Conservation (phyloP, 2,329 filamentous ascomycete species). For the Colletotrichum godetiae region DNA sequence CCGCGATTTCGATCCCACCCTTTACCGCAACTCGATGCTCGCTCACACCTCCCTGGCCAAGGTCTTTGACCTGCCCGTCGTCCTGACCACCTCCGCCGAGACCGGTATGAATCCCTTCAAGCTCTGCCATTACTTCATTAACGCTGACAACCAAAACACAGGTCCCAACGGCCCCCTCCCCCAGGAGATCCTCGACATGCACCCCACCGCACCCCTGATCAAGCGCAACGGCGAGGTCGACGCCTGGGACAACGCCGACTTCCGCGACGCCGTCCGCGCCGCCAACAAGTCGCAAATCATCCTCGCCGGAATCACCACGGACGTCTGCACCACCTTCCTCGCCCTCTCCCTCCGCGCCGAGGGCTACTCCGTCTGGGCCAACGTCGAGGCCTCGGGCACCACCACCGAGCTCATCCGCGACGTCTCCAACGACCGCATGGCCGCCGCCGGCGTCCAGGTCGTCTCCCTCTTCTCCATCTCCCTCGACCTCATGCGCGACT, state of each 20-base stretch:
- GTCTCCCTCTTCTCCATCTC: conserved; percentile 72
- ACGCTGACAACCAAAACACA: conserved; percentile 25
- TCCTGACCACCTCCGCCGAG: conserved; percentile 78
- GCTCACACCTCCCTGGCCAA: conserved; percentile 75
- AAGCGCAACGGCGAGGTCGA: conserved; percentile 78
- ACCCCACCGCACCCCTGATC: conserved; percentile 74
- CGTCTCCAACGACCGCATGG: conserved; percentile 75
- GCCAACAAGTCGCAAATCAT: conserved; percentile 77
- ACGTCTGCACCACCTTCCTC: conserved; percentile 81
- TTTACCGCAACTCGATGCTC: conserved; percentile 75
- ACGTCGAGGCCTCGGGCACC: conserved; percentile 78
- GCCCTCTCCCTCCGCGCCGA: conserved; percentile 77
- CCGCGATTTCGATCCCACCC: conserved; percentile 73
- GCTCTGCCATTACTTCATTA: background rate
- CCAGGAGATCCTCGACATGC: conserved; percentile 75
- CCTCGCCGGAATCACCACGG: conserved; percentile 77
- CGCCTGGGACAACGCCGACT: conserved; percentile 80
- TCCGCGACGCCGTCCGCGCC: conserved; percentile 72
- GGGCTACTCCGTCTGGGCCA: conserved; percentile 80
- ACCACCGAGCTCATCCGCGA: conserved; percentile 70
- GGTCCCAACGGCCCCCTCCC: conserved; percentile 79
- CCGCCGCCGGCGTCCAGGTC: conserved; percentile 72
- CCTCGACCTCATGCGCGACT: conserved; percentile 78
- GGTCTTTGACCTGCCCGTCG: conserved; percentile 74
- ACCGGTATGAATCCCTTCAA: conserved; percentile 46